phyloP scores from a whole-genome alignment of 2,329 filamentous ascomycete species.

The Alternaria hordeiaustralica region DNA sequence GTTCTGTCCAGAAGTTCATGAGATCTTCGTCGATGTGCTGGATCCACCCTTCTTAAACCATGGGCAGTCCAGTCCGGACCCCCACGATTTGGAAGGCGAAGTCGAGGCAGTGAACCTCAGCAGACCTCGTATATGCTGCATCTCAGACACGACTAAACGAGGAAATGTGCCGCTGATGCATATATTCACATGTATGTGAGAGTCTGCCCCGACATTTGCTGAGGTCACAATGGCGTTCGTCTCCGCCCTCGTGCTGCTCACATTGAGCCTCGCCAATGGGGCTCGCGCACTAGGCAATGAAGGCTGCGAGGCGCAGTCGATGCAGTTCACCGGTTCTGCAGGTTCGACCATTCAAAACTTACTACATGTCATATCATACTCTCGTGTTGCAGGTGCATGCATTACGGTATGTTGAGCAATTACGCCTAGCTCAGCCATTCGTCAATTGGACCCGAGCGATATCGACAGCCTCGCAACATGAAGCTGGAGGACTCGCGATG shows the following conservation, averaged over 20 bases:
- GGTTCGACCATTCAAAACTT: not conserved
- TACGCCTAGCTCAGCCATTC: not conserved
- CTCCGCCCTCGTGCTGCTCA: not conserved
- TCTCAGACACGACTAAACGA: not conserved
- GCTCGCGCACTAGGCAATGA: not conserved
- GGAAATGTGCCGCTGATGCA: not conserved
- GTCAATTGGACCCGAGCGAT: not conserved
- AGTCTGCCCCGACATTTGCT: not conserved
- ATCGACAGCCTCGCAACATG: not conserved
- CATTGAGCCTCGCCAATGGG: not conserved
- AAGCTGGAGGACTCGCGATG: not conserved
- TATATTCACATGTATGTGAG: not conserved
- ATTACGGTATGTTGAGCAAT: not conserved
- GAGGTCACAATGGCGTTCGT: not conserved
- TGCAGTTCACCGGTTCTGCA: not conserved
- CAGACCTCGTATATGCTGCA: not conserved
- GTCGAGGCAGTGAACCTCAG: not conserved
- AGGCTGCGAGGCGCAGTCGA: not conserved
- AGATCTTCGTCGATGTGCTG: too few relatives aligned
- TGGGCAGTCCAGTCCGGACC: not conserved
- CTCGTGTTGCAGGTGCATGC: not conserved
- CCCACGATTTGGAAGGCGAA: not conserved
- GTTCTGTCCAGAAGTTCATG: too few relatives aligned
- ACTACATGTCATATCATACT: not conserved
- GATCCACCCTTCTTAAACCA: not conserved